phyloP scores from a whole-genome alignment of 805 yeast species.

The Barnettozyma californica region DNA sequence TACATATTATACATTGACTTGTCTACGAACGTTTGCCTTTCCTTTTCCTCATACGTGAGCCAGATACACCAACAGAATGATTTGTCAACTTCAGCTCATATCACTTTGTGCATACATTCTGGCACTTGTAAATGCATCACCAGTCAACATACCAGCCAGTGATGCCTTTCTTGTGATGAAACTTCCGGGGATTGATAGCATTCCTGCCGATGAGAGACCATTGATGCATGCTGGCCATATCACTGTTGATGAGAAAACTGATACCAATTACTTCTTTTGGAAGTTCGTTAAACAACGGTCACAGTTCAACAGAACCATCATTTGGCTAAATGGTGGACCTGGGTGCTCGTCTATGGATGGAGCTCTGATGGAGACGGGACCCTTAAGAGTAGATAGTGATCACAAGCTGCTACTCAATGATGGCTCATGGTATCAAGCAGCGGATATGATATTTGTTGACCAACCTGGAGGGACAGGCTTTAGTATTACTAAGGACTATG shows the following conservation, averaged over 20 bases:
- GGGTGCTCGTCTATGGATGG: slow-evolving; percentile 99
- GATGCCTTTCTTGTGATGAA: slow-evolving; percentile 13
- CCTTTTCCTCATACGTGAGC: background rate
- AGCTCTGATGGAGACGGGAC: slow-evolving; percentile 88
- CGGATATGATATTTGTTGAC: slow-evolving; percentile 80
- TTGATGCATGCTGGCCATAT: slow-evolving; percentile 42
- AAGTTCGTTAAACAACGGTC: slow-evolving; percentile 18
- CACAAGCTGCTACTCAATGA: slow-evolving; percentile 47
- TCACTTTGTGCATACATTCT: background rate
- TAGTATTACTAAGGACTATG: slow-evolving; percentile 55
- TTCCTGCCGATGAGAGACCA: slow-evolving; percentile 26
- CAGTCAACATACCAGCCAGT: slow-evolving; percentile 16
- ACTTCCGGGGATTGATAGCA: slow-evolving; percentile 19
- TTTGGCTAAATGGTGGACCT: slow-evolving; percentile 98
- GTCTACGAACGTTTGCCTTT: background rate
- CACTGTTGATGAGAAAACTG: slow-evolving; percentile 13
- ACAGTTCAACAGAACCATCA: slow-evolving; percentile 40
- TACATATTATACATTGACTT: background rate
- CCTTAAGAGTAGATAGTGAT: slow-evolving; percentile 54
- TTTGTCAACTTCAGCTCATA: background rate
- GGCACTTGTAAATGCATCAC: slow-evolving; percentile 3
- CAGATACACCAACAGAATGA: background rate
- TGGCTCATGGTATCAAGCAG: slow-evolving; percentile 81
- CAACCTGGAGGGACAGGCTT: slow-evolving; percentile 96
- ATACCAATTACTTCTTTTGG: slow-evolving; percentile 26